Conservation (phyloP, 768 basidiomycete species). For the Auricularia heimuer region DNA sequence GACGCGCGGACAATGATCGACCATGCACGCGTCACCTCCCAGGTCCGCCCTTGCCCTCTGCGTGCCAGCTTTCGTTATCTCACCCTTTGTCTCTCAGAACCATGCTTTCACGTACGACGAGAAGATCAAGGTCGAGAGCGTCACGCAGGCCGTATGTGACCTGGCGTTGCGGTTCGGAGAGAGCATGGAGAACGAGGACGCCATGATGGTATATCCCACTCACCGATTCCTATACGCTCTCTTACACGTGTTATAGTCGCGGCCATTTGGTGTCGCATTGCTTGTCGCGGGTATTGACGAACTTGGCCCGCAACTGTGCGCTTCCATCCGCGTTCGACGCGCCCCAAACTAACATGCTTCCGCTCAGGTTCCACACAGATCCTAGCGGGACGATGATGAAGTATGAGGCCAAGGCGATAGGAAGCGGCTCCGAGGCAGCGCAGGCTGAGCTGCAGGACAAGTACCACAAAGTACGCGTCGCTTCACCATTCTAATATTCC, state of each 20-base stretch:
- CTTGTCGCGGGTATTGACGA: slow-evolving; percentile 97
- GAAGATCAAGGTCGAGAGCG: slow-evolving; percentile 92
- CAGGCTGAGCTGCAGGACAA: slow-evolving; percentile 96
- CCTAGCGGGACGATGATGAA: slow-evolving; percentile 96
- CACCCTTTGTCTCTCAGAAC: slow-evolving; percentile 41
- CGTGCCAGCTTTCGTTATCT: background rate
- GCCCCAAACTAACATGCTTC: background rate
- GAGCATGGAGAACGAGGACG: slow-evolving; percentile 98
- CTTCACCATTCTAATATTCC: background rate
- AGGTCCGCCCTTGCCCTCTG: background rate
- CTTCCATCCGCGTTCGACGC: slow-evolving; percentile 8
- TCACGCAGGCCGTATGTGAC: slow-evolving; percentile 96
- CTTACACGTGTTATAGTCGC: slow-evolving; percentile 36
- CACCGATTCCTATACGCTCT: background rate
- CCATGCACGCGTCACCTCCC: slow-evolving; percentile 90
- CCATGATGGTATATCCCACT: slow-evolving; percentile 64
- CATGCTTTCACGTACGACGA: slow-evolving; percentile 97
- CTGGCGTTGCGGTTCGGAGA: slow-evolving; percentile 94
- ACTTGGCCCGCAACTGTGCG: slow-evolving; percentile 88
- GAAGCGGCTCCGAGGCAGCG: slow-evolving; percentile 94
- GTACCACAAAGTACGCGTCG: slow-evolving; percentile 71
- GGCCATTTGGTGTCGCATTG: slow-evolving; percentile 96
- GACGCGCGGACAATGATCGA: slow-evolving; percentile 99
- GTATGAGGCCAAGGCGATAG: slow-evolving; percentile 97
- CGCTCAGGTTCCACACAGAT: slow-evolving; percentile 84